A percentile compares a stretch with the other conserved stretches of the same genome.
Evolutionary conservation across 495 filamentous ascomycete species (phyloP).

Genomic region (Podospora bellae-mahoneyi): DNA sequence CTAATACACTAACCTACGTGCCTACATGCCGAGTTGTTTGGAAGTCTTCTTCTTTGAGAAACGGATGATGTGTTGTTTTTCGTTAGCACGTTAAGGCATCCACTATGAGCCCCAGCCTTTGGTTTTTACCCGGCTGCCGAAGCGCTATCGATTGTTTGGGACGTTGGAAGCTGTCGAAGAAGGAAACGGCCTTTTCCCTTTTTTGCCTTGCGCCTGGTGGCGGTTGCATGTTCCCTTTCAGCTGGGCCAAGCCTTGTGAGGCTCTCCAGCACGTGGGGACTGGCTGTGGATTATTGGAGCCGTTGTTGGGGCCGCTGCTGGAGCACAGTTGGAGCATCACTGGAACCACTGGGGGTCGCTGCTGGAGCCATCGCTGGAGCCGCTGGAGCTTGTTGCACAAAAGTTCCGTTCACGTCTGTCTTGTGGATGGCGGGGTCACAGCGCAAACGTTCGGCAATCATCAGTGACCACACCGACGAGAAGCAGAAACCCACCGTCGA

Average conservation of each 20-base stretch:
- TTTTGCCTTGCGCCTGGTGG: neutral
- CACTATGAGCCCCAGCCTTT: neutral
- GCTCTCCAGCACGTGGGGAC: neutral
- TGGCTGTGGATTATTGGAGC: neutral
- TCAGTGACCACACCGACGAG: neutral
- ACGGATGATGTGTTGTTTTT: neutral
- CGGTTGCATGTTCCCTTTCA: neutral
- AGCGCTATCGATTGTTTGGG: neutral
- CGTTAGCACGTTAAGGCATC: neutral
- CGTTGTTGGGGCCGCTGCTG: neutral
- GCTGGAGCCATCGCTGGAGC: neutral
- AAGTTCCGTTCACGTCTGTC: neutral
- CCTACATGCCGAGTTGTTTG: neutral
- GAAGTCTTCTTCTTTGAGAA: neutral
- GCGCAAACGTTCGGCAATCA: neutral
- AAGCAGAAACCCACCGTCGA: neutral
- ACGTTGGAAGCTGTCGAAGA: neutral
- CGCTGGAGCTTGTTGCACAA: neutral
- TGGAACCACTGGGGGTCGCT: neutral
- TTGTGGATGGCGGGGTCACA: neutral
- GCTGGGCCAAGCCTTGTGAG: neutral
- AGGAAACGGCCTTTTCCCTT: neutral
- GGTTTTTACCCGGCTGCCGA: neutral
- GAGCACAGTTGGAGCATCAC: neutral
- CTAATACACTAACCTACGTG: neutral